Evolutionary conservation across 164 flowering plant genomes (phyloP), one percentile per base, ranked within the genome.

Genomic region (Brasenia schreberi): DNA sequence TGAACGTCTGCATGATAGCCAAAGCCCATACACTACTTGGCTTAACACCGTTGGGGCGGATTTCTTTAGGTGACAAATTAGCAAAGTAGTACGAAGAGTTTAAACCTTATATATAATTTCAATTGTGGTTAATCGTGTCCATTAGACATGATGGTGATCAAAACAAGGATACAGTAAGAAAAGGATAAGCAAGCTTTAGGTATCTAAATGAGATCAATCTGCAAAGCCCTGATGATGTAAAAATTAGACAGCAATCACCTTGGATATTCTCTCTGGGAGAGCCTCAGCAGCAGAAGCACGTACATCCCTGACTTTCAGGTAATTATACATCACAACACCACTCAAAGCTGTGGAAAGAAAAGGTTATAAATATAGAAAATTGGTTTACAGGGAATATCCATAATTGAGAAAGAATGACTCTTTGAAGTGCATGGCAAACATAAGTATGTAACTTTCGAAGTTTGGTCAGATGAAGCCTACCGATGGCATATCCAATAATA

Each of bases 281-380:
- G 74, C 76, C 18, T 90, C 96, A 17, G 81, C 23, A 67, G 19
- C 66, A 66, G 91, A 80, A 70, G 90, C 83, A 19, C 89, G 87
- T 7, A 78, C 86, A 72, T 94, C 98, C 80, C 77, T 90, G 63
- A 89, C 88, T 79, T 94, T 94, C 78, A 94, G 72, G 84, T 89
- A 89, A 73, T 94, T 94, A 76, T 94, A 94, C 92, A 94, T 83
- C 70, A 94, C 95, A 72, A 94, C 98, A 59, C 98, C 98, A 72
- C 87, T 84, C 5, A 94, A 76, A 43, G 98, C 98, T 94, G 88
- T 70, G 73, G 33, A 16, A 59, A 44, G 66, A 61, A 60, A 58
- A 64, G 18, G 2, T 18, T 23, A 3, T 18, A 61, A 61, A 23
- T 7, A 12, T 12, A 61, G 63, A 61, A 61, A 18, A 61, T 4